A percentile compares a stretch with the other conserved stretches of the same genome.
These are phyloP conservation scores for Bacidia rubella DNA, from an alignment of 495 filamentous ascomycete species.

Conservation along the genomic window DNA sequence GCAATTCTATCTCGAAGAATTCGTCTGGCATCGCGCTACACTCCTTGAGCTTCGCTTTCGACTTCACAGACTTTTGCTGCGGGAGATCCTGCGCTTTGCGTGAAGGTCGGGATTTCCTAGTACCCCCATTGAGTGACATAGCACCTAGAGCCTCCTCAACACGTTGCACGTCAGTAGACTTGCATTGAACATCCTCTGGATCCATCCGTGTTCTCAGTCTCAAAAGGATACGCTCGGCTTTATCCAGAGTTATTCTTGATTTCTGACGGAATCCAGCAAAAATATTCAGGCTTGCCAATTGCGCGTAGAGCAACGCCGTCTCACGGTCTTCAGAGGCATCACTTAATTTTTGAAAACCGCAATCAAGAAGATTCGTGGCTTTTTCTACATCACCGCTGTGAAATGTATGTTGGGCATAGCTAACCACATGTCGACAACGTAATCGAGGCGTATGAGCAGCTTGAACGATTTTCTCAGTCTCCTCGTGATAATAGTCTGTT, in stretches of 20 bases:
- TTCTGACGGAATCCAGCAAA: too few species aligned
- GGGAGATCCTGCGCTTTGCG: neutral
- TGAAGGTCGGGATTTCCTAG: neutral
- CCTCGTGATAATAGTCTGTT: constrained; percentile 77
- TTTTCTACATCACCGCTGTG: constrained; percentile 1
- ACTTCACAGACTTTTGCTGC: neutral
- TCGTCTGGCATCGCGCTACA: neutral
- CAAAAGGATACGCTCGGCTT: too few species aligned
- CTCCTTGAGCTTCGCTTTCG: neutral
- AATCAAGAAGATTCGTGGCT: neutral
- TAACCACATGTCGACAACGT: constrained; percentile 15
- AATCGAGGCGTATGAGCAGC: constrained; percentile 48
- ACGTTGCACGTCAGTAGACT: neutral
- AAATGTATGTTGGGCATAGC: constrained; percentile 3
- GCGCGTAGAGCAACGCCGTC: neutral
- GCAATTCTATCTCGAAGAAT: neutral
- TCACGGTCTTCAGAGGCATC: neutral
- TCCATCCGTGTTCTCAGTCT: too few species aligned
- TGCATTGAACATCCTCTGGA: too few species aligned
- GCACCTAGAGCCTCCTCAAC: neutral
- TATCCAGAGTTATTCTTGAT: too few species aligned
- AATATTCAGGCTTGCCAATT: too few species aligned
- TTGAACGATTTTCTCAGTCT: constrained; percentile 65
- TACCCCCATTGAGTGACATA: neutral
- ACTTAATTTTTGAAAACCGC: neutral